A percentile compares a stretch with the other conserved stretches of the same genome.
phyloP scores from a whole-genome alignment of 2,329 filamentous ascomycete genomes.

The Neonectria faginata region DNA sequence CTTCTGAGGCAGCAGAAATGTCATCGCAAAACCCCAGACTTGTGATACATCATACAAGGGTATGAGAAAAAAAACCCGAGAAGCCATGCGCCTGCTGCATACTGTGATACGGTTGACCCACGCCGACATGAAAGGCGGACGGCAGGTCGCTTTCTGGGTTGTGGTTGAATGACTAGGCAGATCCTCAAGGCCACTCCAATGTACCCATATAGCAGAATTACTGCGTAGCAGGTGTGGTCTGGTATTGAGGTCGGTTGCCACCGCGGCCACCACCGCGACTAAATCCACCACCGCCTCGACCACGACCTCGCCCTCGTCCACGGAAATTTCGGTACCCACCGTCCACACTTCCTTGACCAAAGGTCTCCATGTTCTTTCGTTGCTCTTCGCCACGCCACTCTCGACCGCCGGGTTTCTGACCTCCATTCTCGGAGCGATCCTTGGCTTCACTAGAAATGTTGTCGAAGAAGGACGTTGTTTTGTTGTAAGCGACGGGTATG shows the following conservation, averaged over 20 bases:
- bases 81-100: constrained; percentile 25
- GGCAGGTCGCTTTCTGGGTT: constrained; percentile 14
- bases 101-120: constrained; percentile 21
- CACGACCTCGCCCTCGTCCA: constrained; percentile 81
- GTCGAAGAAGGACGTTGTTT: constrained; percentile 92
- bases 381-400: constrained; percentile 95
- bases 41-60: constrained; percentile 49
- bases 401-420: constrained; percentile 77
- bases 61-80: constrained; percentile 33
- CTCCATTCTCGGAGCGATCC: constrained; percentile 81
- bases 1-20: constrained; percentile 35
- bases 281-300: constrained; percentile 59
- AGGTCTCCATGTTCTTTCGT: constrained; percentile 96
- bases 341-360: constrained; percentile 96
- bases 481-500: constrained; percentile 78
- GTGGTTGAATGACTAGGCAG: constrained; percentile 13
- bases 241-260: constrained; percentile 50
- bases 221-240: constrained; percentile 45
- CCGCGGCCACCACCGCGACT: constrained; percentile 58
- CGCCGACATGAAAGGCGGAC: constrained; percentile 12
- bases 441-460: constrained; percentile 96
- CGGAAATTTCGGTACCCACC: constrained; percentile 81
- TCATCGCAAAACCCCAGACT: constrained; percentile 39
- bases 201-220: constrained; percentile 29
- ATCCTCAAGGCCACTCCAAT: not conserved